A percentile compares a stretch with the other conserved stretches of the same genome.
phyloP scores from a whole-genome alignment of 2,329 filamentous ascomycete species.

The Talaromyces sp. region DNA sequence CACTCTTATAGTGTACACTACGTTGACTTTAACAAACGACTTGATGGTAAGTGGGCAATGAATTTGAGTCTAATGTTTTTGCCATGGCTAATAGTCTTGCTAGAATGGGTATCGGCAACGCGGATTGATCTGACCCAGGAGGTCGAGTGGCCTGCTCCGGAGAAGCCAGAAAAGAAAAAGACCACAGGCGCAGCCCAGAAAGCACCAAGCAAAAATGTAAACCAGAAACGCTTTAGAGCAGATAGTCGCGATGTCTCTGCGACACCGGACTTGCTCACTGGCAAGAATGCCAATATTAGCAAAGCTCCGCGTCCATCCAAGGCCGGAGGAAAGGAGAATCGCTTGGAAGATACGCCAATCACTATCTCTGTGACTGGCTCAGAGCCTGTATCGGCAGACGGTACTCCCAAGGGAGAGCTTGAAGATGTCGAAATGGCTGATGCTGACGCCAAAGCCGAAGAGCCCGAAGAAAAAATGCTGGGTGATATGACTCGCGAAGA shows the following conservation, averaged over 20 bases:
- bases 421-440: slow-evolving; percentile 42
- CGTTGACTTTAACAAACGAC: slow-evolving; percentile 92
- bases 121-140: slow-evolving; percentile 83
- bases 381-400: slow-evolving; percentile 31
- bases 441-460: slow-evolving; percentile 29
- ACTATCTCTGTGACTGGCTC: slow-evolving; percentile 27
- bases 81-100: slow-evolving; percentile 35
- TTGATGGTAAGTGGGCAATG: slow-evolving; percentile 42
- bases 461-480: slow-evolving; percentile 32
- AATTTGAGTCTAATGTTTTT: neutral
- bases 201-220: slow-evolving; percentile 51
- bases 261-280: slow-evolving; percentile 47
- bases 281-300: slow-evolving; percentile 44
- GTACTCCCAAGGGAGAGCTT: slow-evolving; percentile 33
- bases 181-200: slow-evolving; percentile 49
- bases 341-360: slow-evolving; percentile 38
- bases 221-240: slow-evolving; percentile 46
- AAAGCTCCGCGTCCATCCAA: slow-evolving; percentile 46
- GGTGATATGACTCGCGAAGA: slow-evolving; percentile 61
- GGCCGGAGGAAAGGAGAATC: slow-evolving; percentile 57
- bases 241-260: slow-evolving; percentile 50
- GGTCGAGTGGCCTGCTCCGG: slow-evolving; percentile 92
- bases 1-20: slow-evolving; percentile 65
- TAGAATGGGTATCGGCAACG: slow-evolving; percentile 80
- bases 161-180: slow-evolving; percentile 83